Evolutionary conservation across 345 rosid genomes (phyloP), one percentile per base, ranked within the genome.

Genomic region (Adansonia digitata): DNA sequence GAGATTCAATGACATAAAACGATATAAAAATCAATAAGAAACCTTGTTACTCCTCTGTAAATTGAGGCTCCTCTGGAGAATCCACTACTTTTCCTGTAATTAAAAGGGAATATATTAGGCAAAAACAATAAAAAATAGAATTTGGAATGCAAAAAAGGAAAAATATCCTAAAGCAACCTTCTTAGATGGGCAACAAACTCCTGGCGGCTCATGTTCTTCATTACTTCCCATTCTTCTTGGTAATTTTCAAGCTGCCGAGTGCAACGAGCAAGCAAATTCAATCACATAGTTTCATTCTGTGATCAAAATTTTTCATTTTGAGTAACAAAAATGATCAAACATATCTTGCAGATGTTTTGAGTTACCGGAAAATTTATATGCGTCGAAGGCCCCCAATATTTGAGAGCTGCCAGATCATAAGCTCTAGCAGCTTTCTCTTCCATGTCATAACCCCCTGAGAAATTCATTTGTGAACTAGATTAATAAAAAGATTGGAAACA

Each of bases 11-110:
- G n/a, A n/a, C 17, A 18, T 27, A 27, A 56, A 45, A 10, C 5
- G 9, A 63, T 15, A 15, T 35, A 24, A 72, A 74, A 20, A 71
- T 26, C 34, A 71, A 71, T 34, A 48, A n/a, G 27, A 51, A 68
- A 90, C 95, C 95, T 91, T 77, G 95, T 91, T 1, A 91, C 95
- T 78, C 95, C 95, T 88, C 95, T 85, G 75, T 91, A 91, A 77
- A 91, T 88, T 31, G 95, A 91, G 72, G 95, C 95, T 27, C 95
- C 95, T 70, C 95, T 91, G 0, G 95, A 91, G 51, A 91, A 91
- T 17, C 95, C 95, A 77, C 95, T 91, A 29, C 95, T 91, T 75
- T 86, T 91, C 85, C 94, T 90, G 89, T 45, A 74, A 77, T 74
- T 8, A 1, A 51, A 65, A 18, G 18, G 11, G 55, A 3, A 31